A percentile compares a stretch with the other conserved stretches of the same genome.
phyloP scores from a whole-genome alignment of 768 basidiomycete species.

The Kwoniella bestiolae region DNA sequence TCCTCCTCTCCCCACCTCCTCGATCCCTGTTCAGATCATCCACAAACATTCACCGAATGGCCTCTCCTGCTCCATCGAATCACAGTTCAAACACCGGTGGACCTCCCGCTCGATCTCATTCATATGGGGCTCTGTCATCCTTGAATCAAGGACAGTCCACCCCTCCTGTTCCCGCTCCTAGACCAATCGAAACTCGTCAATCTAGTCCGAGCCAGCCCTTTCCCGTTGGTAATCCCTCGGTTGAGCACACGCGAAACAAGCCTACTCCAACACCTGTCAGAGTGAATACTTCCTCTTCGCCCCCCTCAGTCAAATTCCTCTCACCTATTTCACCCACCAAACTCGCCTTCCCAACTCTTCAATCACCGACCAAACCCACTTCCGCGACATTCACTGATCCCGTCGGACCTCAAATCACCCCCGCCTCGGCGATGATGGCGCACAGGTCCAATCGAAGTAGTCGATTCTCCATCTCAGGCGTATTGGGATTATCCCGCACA shows the following conservation, averaged over 20 bases:
- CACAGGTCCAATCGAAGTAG: constrained; percentile 36
- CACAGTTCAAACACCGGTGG: neutral
- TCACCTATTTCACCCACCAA: constrained; percentile 34
- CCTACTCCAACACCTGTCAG: constrained; percentile 11
- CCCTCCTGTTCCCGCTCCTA: constrained; percentile 13
- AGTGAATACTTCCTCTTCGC: constrained; percentile 17
- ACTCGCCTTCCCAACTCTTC: constrained; percentile 39
- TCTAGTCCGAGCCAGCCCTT: constrained; percentile 9
- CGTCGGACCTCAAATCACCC: constrained; percentile 32
- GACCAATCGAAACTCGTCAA: constrained; percentile 3
- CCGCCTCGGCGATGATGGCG: constrained; percentile 29
- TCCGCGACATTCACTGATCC: constrained; percentile 46
- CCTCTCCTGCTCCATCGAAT: constrained; percentile 16
- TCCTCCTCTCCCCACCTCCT: constrained; percentile 32
- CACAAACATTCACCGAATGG: constrained; percentile 11
- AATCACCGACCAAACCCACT: constrained; percentile 41
- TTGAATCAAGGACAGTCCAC: constrained; percentile 11
- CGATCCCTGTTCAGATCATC: constrained; percentile 18
- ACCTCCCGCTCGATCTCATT: constrained; percentile 37
- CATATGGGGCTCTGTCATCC: constrained; percentile 29
- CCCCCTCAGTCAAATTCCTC: constrained; percentile 27
- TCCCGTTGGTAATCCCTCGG: constrained; percentile 6
- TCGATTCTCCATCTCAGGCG: constrained; percentile 51
- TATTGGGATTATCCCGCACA: constrained; percentile 35
- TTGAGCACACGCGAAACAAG: neutral